phyloP scores from a whole-genome alignment of 495 filamentous ascomycete genomes.

The Opeltia flavorubescens region DNA sequence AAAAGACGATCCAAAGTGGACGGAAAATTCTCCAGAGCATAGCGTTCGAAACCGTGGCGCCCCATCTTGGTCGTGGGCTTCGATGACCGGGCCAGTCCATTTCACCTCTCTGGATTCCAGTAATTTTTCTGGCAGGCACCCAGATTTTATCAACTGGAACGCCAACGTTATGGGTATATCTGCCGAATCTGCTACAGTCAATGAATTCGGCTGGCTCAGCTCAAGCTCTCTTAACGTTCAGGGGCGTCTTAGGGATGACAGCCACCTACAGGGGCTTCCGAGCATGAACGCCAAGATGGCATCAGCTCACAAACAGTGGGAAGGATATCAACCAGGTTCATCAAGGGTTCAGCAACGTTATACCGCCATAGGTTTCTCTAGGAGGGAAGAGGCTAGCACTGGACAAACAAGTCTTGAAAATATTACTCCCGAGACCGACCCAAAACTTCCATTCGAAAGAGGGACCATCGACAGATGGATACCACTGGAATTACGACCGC shows the following conservation, averaged over 20 bases:
- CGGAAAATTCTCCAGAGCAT: slow-evolving; percentile 23
- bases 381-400: no score
- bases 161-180: background rate
- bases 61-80: background rate
- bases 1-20: slow-evolving; percentile 29
- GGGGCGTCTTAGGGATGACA: background rate
- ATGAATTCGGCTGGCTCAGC: background rate
- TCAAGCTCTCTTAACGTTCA: background rate
- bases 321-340: no score
- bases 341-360: no score
- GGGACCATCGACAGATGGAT: no score
- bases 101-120: background rate
- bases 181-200: background rate
- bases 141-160: background rate
- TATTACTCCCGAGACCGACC: no score
- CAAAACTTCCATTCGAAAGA: no score
- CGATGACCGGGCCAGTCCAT: slow-evolving; percentile 1
- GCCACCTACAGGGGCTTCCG: slow-evolving; percentile 1
- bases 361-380: no score
- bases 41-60: slow-evolving; percentile 10
- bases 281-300: no score
- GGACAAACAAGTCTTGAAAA: no score
- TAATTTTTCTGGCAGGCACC: background rate
- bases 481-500: no score
- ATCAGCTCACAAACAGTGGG: no score